These are phyloP conservation scores for Xylaria sp. DNA, from an alignment of 2,329 filamentous ascomycete genomes.

Conservation along the genomic window DNA sequence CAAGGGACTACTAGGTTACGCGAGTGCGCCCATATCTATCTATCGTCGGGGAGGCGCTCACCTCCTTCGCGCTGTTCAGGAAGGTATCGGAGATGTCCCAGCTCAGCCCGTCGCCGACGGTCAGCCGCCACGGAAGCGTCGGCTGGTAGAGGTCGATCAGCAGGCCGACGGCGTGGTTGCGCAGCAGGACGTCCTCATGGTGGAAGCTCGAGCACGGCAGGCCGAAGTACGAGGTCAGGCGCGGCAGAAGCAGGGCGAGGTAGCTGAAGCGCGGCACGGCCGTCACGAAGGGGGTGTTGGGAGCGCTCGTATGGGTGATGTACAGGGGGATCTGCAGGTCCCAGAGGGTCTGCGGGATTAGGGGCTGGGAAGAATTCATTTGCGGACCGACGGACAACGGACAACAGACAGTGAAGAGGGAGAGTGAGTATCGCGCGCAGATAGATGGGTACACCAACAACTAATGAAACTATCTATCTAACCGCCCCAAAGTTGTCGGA, in stretches of 20 bases:
- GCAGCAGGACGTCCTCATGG: slow-evolving; percentile 44
- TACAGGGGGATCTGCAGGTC: slow-evolving; percentile 55
- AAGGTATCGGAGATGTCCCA: slow-evolving; percentile 67
- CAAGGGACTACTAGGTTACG: no score
- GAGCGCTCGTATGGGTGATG: slow-evolving; percentile 54
- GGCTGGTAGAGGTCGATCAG: slow-evolving; percentile 61
- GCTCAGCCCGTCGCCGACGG: slow-evolving; percentile 55
- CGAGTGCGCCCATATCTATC: not conserved
- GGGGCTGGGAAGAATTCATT: slow-evolving; percentile 13
- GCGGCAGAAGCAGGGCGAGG: slow-evolving; percentile 59
- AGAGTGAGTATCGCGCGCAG: no score
- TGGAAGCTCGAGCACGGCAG: slow-evolving; percentile 61
- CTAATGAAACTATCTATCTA: slow-evolving; percentile 7
- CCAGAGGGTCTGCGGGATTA: slow-evolving; percentile 56
- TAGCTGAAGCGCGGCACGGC: slow-evolving; percentile 62
- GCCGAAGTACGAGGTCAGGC: slow-evolving; percentile 56
- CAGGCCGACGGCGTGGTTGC: slow-evolving; percentile 38
- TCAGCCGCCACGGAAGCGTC: slow-evolving; percentile 56
- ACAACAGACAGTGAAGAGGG: no score
- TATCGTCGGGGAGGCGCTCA: slow-evolving; percentile 33
- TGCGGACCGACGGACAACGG: not conserved
- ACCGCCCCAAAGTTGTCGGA: slow-evolving; percentile 4
- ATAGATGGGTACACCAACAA: no score
- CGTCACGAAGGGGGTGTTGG: slow-evolving; percentile 54
- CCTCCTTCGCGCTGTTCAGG: slow-evolving; percentile 66